Evolutionary conservation across 2,329 filamentous ascomycete genomes (phyloP).

Genomic region (Beauveria asiatica): DNA sequence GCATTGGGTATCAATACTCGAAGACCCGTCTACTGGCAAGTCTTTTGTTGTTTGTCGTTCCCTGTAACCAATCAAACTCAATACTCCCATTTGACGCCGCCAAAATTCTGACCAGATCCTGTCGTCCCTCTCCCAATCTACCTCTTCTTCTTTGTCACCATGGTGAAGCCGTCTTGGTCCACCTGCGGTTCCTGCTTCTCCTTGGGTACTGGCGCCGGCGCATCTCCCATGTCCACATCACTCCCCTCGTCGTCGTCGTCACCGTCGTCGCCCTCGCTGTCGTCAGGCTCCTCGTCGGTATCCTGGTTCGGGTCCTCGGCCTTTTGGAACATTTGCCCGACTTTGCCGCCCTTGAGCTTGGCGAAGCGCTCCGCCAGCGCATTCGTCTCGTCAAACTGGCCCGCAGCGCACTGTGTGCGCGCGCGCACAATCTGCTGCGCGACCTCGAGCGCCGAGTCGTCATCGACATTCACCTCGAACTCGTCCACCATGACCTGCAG

Average conservation of each 20-base stretch:
- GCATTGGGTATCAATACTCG: conserved; percentile 12
- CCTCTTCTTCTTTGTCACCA: conserved; percentile 61
- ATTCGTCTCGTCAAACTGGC: conserved; percentile 57
- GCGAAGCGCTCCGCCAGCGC: conserved; percentile 55
- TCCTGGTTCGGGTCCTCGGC: conserved; percentile 49
- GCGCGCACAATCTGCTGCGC: conserved; percentile 65
- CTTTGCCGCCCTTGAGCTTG: conserved; percentile 50
- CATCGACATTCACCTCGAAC: conserved; percentile 87
- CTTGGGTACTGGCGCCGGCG: conserved; percentile 45
- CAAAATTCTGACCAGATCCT: neutral
- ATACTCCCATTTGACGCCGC: neutral
- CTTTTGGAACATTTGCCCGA: conserved; percentile 45
- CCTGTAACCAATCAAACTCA: neutral
- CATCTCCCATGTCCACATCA: conserved; percentile 61
- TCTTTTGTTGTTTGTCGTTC: neutral
- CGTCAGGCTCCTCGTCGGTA: conserved; percentile 38
- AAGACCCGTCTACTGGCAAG: neutral
- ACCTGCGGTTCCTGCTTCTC: conserved; percentile 63
- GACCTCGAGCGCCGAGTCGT: conserved; percentile 71
- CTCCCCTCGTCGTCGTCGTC: conserved; percentile 43
- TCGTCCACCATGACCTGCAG: conserved; percentile 92
- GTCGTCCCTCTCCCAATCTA: conserved; percentile 20
- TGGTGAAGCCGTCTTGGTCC: conserved; percentile 76
- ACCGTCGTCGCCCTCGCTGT: conserved; percentile 48
- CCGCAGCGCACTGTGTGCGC: conserved; percentile 53